Percentiles rank a stretch among this genome's conserved stretches.
These are phyloP conservation scores for Gloeopeniophorella convolvens DNA, from an alignment of 768 basidiomycete genomes.

Conservation along the genomic window DNA sequence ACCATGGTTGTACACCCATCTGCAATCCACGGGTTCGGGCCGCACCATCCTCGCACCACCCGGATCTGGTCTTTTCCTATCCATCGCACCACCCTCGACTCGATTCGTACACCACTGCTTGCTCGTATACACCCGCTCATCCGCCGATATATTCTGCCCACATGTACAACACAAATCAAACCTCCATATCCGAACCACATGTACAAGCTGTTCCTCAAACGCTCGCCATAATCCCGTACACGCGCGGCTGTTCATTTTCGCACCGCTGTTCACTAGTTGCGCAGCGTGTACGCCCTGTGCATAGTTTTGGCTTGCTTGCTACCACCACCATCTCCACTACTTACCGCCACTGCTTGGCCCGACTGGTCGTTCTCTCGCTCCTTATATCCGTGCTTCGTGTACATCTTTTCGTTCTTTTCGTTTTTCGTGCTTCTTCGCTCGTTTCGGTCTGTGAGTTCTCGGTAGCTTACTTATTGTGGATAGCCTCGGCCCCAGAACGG, in stretches of 20 bases:
- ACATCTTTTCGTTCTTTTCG: neutral
- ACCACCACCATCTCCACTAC: neutral
- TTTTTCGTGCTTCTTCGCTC: neutral
- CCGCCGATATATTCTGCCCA: constrained; percentile 11
- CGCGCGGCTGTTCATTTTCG: neutral
- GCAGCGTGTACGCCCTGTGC: constrained; percentile 6
- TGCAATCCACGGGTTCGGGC: neutral
- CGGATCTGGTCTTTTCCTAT: constrained; percentile 1
- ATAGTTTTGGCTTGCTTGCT: constrained; percentile 11
- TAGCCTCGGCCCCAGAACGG: neutral
- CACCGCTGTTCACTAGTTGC: neutral
- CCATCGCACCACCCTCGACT: constrained; percentile 1
- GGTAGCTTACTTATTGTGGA: no score
- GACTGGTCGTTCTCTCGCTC: constrained; percentile 1
- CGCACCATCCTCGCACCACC: neutral
- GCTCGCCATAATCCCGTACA: constrained; percentile 2
- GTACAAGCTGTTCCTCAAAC: constrained; percentile 12
- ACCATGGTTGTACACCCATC: neutral
- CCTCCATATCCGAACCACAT: constrained; percentile 2
- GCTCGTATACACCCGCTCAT: constrained; percentile 11
- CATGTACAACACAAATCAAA: constrained; percentile 19
- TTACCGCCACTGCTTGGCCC: neutral
- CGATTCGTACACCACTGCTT: constrained; percentile 11
- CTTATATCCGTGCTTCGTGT: constrained; percentile 1
- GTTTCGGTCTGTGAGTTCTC: neutral